Percentiles rank a stretch among this genome's conserved stretches.
Evolutionary conservation across 352 stramenopile species (phyloP).

Genomic region (Lagenidium giganteum): DNA sequence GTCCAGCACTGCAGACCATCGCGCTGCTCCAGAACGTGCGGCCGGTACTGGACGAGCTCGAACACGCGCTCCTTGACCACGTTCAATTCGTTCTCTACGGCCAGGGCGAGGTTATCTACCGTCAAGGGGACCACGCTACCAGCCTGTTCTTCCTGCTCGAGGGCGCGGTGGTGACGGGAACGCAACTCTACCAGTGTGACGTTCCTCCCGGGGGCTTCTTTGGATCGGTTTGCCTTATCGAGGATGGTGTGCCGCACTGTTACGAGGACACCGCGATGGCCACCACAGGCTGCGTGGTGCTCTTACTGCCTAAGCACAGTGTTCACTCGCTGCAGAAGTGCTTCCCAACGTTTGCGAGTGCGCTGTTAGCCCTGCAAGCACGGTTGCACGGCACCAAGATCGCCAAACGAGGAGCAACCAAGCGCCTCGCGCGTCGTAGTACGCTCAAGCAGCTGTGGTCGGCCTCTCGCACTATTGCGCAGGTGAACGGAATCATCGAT

Average conservation of each 20-base stretch:
- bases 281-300: not conserved
- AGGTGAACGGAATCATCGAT: not conserved
- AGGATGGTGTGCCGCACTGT: not conserved
- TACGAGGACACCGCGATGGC: not conserved
- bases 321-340: not conserved
- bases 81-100: slow-evolving; percentile 6
- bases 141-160: not conserved
- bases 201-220: not conserved
- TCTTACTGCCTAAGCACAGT: not conserved
- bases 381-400: not conserved
- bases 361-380: not conserved
- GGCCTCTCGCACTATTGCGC: too few species aligned
- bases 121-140: not conserved
- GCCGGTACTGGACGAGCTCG: not conserved
- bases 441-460: too few species aligned
- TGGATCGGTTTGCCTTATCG: not conserved
- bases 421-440: too few species aligned
- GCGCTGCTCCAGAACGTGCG: not conserved
- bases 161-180: not conserved
- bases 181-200: not conserved
- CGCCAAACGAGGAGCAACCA: too few species aligned
- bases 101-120: slow-evolving; percentile 7
- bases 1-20: slow-evolving; percentile 2
- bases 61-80: slow-evolving; percentile 8
- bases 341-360: not conserved